Evolutionary conservation across 345 rosid genomes (phyloP).

Genomic region (Eucalyptus erythrocorys): DNA sequence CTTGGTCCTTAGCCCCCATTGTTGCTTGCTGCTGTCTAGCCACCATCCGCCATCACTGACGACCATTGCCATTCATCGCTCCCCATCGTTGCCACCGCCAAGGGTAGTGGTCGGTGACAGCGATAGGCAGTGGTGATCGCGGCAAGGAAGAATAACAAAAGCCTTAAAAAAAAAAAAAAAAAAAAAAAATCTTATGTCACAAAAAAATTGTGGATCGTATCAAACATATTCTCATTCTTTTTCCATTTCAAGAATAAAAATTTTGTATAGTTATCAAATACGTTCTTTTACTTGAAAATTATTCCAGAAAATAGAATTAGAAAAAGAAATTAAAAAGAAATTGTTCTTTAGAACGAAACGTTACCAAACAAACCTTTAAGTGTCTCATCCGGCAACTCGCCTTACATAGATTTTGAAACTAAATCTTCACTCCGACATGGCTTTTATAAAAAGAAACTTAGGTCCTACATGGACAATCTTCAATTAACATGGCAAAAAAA

Average conservation of each 20-base stretch:
- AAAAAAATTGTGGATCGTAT: fast-evolving
- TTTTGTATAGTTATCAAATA: too few relatives aligned
- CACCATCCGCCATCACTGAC: fast-evolving
- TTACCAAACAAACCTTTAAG: fast-evolving
- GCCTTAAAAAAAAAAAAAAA: too few relatives aligned
- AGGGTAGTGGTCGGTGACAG: fast-evolving
- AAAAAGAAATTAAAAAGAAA: too few relatives aligned
- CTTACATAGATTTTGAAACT: not conserved
- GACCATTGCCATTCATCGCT: fast-evolving
- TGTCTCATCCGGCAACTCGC: fast-evolving
- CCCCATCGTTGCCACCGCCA: too few relatives aligned
- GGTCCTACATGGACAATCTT: not conserved
- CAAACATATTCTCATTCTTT: fast-evolving
- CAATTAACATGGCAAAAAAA: not conserved
- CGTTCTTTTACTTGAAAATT: too few relatives aligned
- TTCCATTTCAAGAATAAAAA: fast-evolving
- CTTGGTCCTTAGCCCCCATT: too few relatives aligned
- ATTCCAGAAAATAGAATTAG: too few relatives aligned
- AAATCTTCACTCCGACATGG: not conserved
- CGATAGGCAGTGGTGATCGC: fast-evolving
- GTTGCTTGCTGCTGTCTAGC: fast-evolving
- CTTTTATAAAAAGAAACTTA: not conserved
- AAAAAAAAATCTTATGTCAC: too few relatives aligned
- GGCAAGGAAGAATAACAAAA: too few relatives aligned
- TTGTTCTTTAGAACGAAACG: too few relatives aligned